Evolutionary conservation across 2,329 filamentous ascomycete species (phyloP).

Genomic region (Coleophoma cylindrospora): DNA sequence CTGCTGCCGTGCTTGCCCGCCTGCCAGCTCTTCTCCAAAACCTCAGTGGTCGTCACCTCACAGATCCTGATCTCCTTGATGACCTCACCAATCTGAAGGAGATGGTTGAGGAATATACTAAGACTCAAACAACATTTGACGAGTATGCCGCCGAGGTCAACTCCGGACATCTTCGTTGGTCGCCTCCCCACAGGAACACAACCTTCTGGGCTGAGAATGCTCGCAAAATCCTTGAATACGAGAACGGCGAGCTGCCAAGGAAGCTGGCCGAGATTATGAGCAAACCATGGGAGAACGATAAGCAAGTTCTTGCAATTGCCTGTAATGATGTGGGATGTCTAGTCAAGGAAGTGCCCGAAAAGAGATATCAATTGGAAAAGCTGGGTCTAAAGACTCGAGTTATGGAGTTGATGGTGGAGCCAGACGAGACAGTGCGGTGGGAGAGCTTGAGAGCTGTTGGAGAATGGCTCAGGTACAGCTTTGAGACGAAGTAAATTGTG

Average conservation of each 20-base stretch:
- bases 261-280: slow-evolving; percentile 63
- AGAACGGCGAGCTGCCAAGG: slow-evolving; percentile 58
- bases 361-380: slow-evolving; percentile 59
- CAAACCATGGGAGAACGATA: slow-evolving; percentile 65
- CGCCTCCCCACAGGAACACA: slow-evolving; percentile 66
- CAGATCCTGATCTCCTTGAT: slow-evolving; percentile 59
- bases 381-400: slow-evolving; percentile 63
- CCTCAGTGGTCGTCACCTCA: slow-evolving; percentile 55
- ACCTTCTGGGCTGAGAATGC: slow-evolving; percentile 73
- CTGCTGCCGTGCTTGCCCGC: slow-evolving; percentile 79
- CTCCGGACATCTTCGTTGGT: slow-evolving; percentile 68
- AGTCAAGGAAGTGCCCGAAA: slow-evolving; percentile 68
- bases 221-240: slow-evolving; percentile 61
- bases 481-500: slow-evolving; percentile 36
- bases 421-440: slow-evolving; percentile 67
- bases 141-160: slow-evolving; percentile 60
- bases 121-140: slow-evolving; percentile 48
- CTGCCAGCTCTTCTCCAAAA: slow-evolving; percentile 66
- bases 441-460: slow-evolving; percentile 70
- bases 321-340: slow-evolving; percentile 69
- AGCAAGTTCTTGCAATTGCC: slow-evolving; percentile 68
- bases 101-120: slow-evolving; percentile 61
- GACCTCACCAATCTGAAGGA: slow-evolving; percentile 57
- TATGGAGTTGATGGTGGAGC: slow-evolving; percentile 69
- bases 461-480: slow-evolving; percentile 70